Base-by-base conservation (phyloP, 78 protist species). In the Dictyostelium citrinum region DNA sequence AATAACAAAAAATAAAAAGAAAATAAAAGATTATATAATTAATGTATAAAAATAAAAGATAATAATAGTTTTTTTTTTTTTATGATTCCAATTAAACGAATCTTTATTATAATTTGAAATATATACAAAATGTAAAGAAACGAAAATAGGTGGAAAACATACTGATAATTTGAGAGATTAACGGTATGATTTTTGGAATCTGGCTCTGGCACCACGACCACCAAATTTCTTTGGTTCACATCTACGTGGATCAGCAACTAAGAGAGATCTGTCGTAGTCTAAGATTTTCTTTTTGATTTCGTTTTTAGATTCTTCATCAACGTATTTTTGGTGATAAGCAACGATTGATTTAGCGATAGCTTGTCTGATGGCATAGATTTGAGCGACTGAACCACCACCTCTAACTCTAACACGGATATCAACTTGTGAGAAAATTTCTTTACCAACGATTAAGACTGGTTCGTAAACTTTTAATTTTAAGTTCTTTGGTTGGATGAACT, bases 151-250 rank as follows among this genome's bases (percentile, higher is more conserved):
- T 45, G 6, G 51, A 49, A 16, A 16, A 20, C 64, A 55, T 55
- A 55, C 64, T 5, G 9, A 55, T 55, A 55, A 55, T 55, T 20
- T 55, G 64, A 55, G 64, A 64, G 72, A 29, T 90, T 97, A 99
- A 83, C 99, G 98, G 98, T 99, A 99, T 1, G 99, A 99, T 97
- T 99, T 99, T 96, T 98, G 99, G 98, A 80, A 95, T 64, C 99
- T 92, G 31, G 99, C 98, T 37, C 99, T 98, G 92, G 99, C 99
- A 81, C 99, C 99, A 35, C 96, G 97, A 82, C 99, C 99, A 41
- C 99, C 99, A 96, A 98, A 99, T 96, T 99, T 99, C 99, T 99
- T 99, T 90, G 99, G 96, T 97, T 99, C 99, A 95, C 97, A 91
- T 51, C 99, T 97, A 83, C 99, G 98, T 78, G 99, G 99, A 78